Percentiles rank a stretch among this genome's conserved stretches.
phyloP scores from a whole-genome alignment of 768 basidiomycete genomes.

The Hortiboletus campestris region DNA sequence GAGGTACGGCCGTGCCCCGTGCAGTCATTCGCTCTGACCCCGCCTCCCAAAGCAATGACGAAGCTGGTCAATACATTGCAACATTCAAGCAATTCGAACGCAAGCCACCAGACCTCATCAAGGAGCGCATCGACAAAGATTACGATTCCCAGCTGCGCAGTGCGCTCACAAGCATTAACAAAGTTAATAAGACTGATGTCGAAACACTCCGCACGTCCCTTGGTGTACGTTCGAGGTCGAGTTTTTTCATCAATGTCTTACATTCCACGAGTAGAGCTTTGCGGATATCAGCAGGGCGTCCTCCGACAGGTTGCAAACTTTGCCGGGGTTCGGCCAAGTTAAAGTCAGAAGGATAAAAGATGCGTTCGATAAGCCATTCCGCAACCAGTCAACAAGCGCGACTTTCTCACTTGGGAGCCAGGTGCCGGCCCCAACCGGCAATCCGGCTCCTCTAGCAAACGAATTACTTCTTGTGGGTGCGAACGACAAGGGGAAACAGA shows the following conservation, averaged over 20 bases:
- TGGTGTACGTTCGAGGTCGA: constrained; percentile 57
- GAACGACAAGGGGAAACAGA: constrained; percentile 21
- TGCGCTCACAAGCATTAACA: constrained; percentile 83
- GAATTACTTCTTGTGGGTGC: neutral
- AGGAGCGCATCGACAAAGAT: constrained; percentile 90
- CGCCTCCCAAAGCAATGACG: constrained; percentile 61
- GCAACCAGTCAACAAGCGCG: constrained; percentile 58
- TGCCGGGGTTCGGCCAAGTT: constrained; percentile 92
- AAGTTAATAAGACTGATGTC: constrained; percentile 97
- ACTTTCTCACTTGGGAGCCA: constrained; percentile 36
- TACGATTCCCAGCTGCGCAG: constrained; percentile 78
- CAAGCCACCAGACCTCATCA: constrained; percentile 90
- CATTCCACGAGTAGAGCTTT: constrained; percentile 62
- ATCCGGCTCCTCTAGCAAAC: neutral
- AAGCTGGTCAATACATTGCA: constrained; percentile 88
- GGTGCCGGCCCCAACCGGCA: neutral
- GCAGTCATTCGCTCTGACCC: constrained; percentile 1
- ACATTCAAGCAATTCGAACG: constrained; percentile 94
- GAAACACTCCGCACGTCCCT: constrained; percentile 89
- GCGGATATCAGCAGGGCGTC: constrained; percentile 74
- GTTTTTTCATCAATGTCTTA: neutral
- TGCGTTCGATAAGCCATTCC: constrained; percentile 87
- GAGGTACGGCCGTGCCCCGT: constrained; percentile 52
- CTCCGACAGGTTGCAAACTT: constrained; percentile 68
- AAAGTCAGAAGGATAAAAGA: constrained; percentile 91